Evolutionary conservation across 2,329 filamentous ascomycete species (phyloP).

Genomic region (Polytolypa hystricis): DNA sequence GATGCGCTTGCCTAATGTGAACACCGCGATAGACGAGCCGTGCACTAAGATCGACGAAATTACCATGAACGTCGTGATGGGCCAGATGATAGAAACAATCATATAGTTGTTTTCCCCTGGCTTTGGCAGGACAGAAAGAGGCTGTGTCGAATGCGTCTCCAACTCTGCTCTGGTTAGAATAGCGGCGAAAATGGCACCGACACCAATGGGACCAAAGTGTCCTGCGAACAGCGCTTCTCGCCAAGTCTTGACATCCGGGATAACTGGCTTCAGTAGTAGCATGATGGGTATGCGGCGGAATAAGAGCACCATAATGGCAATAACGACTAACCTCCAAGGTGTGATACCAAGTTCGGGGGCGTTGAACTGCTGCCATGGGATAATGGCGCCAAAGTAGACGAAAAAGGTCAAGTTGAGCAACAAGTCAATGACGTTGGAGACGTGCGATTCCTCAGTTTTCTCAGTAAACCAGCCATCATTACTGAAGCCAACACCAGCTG

Average conservation of each 20-base stretch:
- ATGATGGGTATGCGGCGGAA: slow-evolving; percentile 95
- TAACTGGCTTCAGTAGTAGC: slow-evolving; percentile 79
- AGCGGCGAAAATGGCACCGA: slow-evolving; percentile 90
- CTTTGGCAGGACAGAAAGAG: slow-evolving; percentile 49
- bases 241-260: slow-evolving; percentile 97
- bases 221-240: slow-evolving; percentile 92
- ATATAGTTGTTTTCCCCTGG: slow-evolving; percentile 51
- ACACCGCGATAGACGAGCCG: slow-evolving; percentile 95
- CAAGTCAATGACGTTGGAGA: slow-evolving; percentile 97
- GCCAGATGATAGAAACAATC: slow-evolving; percentile 83
- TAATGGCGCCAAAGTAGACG: slow-evolving; percentile 93
- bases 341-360: slow-evolving; percentile 58
- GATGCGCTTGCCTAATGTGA: slow-evolving; percentile 94
- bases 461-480: slow-evolving; percentile 99
- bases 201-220: slow-evolving; percentile 94
- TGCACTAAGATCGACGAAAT: slow-evolving; percentile 91
- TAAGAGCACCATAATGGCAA: slow-evolving; percentile 85
- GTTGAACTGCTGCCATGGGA: slow-evolving; percentile 92
- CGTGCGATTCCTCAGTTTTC: slow-evolving; percentile 96
- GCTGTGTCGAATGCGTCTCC: slow-evolving; percentile 64
- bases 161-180: slow-evolving; percentile 89
- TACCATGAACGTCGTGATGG: slow-evolving; percentile 86
- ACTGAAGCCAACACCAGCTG: slow-evolving; percentile 94
- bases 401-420: slow-evolving; percentile 96
- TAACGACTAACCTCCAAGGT: slow-evolving; percentile 85